Conservation (phyloP, 805 yeast genomes). For the Nadsonia fulvescens region DNA sequence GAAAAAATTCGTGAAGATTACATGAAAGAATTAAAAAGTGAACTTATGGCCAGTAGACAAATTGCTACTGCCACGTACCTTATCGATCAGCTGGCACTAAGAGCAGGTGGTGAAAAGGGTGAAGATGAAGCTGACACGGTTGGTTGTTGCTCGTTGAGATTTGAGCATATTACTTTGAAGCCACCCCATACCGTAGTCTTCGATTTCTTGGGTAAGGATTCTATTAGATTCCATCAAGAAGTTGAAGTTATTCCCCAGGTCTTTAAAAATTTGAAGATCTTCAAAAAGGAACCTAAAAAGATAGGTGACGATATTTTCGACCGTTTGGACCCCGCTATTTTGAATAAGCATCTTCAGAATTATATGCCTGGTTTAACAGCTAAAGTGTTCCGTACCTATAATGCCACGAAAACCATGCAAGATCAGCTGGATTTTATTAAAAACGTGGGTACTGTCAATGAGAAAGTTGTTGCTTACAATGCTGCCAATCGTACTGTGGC, state of each 20-base stretch:
- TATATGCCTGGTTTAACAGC: slow-evolving; percentile 92
- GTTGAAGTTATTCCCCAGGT: slow-evolving; percentile 87
- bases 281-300: slow-evolving; percentile 74
- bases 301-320: slow-evolving; percentile 90
- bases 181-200: slow-evolving; percentile 78
- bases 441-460: slow-evolving; percentile 76
- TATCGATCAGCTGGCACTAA: slow-evolving; percentile 79
- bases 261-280: slow-evolving; percentile 70
- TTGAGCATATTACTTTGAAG: slow-evolving; percentile 67
- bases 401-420: slow-evolving; percentile 94
- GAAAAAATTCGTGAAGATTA: slow-evolving; percentile 63
- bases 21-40: slow-evolving; percentile 45
- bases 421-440: slow-evolving; percentile 73
- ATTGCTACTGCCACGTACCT: slow-evolving; percentile 86
- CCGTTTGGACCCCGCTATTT: slow-evolving; percentile 62
- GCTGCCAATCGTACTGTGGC: slow-evolving; percentile 96
- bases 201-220: slow-evolving; percentile 91
- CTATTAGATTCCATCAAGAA: slow-evolving; percentile 79
- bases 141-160: slow-evolving; percentile 89
- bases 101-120: slow-evolving; percentile 96
- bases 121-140: slow-evolving; percentile 98
- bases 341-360: slow-evolving; percentile 73
- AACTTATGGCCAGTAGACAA: slow-evolving; percentile 71
- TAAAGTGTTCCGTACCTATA: slow-evolving; percentile 91
- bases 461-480: slow-evolving; percentile 71